These are phyloP conservation scores for Lophiotrema nucula DNA, from an alignment of 495 filamentous ascomycete genomes.

Conservation along the genomic window DNA sequence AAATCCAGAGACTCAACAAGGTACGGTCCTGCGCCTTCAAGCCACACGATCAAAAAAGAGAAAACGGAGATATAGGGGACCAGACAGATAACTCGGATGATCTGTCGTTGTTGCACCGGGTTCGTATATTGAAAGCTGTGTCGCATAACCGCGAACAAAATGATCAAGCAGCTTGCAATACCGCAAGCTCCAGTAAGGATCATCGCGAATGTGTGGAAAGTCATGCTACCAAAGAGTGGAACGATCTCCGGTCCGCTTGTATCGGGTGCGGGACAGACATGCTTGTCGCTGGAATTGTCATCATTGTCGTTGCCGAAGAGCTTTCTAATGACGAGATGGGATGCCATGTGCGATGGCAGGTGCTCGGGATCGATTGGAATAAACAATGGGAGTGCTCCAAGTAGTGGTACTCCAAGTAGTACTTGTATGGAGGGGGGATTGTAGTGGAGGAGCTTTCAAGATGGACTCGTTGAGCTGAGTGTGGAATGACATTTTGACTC, in stretches of 20 bases:
- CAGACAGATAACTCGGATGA: constrained; percentile 25
- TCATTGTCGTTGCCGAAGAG: constrained; percentile 6
- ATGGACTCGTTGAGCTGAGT: too few relatives aligned
- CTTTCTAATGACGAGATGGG: constrained; percentile 2
- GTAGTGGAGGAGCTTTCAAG: too few relatives aligned
- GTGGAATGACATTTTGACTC: too few relatives aligned
- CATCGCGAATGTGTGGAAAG: constrained; percentile 13
- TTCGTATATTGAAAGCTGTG: constrained; percentile 26
- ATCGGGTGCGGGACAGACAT: constrained; percentile 9
- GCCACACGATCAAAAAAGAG: constrained; percentile 14
- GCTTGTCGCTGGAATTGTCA: background rate
- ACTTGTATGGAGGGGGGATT: too few relatives aligned
- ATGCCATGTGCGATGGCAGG: background rate
- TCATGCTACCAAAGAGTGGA: constrained; percentile 17
- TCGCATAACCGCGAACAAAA: constrained; percentile 1
- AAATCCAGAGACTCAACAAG: constrained; percentile 14
- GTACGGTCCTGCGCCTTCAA: constrained; percentile 9
- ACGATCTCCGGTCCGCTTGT: constrained; percentile 10
- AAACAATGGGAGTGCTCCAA: too few relatives aligned
- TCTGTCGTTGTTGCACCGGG: constrained; percentile 28
- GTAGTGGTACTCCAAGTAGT: too few relatives aligned
- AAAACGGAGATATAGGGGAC: constrained; percentile 22
- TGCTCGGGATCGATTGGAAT: too few relatives aligned
- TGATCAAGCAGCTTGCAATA: constrained; percentile 2
- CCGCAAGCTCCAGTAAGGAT: constrained; percentile 18